A percentile compares a stretch with the other conserved stretches of the same genome.
These are phyloP conservation scores for Oleoguttula mirabilis DNA, from an alignment of 495 filamentous ascomycete species.

Conservation along the genomic window DNA sequence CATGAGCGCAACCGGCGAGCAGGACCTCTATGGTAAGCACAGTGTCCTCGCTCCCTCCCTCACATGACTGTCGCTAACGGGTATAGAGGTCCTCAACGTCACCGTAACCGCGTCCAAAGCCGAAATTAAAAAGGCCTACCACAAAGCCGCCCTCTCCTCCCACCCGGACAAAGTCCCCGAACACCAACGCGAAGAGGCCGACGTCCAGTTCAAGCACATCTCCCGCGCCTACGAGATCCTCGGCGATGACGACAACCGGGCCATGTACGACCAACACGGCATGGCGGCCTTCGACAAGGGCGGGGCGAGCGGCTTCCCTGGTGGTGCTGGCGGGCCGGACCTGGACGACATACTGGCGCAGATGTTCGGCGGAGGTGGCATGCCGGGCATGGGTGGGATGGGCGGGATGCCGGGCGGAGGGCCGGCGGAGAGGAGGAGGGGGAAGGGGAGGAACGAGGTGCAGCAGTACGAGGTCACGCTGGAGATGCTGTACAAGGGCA, in stretches of 20 bases:
- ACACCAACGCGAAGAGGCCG: constrained; percentile 67
- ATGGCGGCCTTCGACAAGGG: constrained; percentile 82
- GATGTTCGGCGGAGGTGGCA: constrained; percentile 91
- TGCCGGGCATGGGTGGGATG: constrained; percentile 34
- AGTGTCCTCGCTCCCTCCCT: no score
- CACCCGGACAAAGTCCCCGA: constrained; percentile 96
- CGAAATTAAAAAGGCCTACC: constrained; percentile 94
- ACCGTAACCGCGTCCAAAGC: constrained; percentile 55
- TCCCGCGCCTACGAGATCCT: constrained; percentile 96
- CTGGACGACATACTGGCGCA: constrained; percentile 82
- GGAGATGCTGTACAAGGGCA: constrained; percentile 95
- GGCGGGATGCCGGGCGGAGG: constrained; percentile 40
- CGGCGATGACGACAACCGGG: constrained; percentile 84
- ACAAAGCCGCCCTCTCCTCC: constrained; percentile 82
- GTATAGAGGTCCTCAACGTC: constrained; percentile 63
- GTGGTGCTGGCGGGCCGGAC: constrained; percentile 58
- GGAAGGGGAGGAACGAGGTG: constrained; percentile 67
- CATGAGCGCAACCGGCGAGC: constrained; percentile 33
- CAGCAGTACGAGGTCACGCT: constrained; percentile 80
- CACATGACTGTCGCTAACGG: no score
- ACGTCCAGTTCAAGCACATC: constrained; percentile 79
- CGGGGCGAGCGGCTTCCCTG: constrained; percentile 22
- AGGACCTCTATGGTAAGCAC: constrained; percentile 60
- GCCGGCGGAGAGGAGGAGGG: constrained; percentile 34
- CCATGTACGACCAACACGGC: constrained; percentile 83